A percentile compares a stretch with the other conserved stretches of the same genome.
These are phyloP conservation scores for Quercus glauca DNA, from an alignment of 306 rosid genomes.

Conservation along the genomic window DNA sequence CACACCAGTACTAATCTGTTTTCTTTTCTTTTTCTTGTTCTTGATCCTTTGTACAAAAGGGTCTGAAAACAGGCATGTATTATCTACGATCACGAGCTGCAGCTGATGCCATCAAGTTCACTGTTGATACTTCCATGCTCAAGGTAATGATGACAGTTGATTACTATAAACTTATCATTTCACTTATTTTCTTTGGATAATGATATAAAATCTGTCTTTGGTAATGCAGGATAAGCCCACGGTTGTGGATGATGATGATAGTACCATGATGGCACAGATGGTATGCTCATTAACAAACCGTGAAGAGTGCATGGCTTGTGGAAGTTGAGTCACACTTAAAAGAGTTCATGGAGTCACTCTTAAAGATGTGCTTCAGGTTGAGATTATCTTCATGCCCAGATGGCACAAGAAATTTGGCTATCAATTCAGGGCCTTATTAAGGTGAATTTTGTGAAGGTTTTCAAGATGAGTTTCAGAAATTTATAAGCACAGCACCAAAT, in stretches of 20 bases:
- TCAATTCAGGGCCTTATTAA: background rate
- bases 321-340: slow-evolving; percentile 43
- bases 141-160: slow-evolving; percentile 31
- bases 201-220: background rate
- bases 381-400: background rate
- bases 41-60: slow-evolving; percentile 36
- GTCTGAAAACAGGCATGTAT: slow-evolving; percentile 91
- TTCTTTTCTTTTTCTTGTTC: background rate
- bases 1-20: slow-evolving; percentile 7
- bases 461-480: background rate
- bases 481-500: background rate
- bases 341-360: background rate
- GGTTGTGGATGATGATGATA: slow-evolving; percentile 39
- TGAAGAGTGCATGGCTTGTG: slow-evolving; percentile 85
- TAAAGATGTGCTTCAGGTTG: background rate
- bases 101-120: slow-evolving; percentile 86
- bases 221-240: slow-evolving; percentile 46
- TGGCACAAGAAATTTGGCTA: background rate
- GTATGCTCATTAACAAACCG: slow-evolving; percentile 80
- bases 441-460: background rate
- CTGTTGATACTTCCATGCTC: slow-evolving; percentile 67
- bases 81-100: slow-evolving; percentile 83
- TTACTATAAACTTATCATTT: background rate
- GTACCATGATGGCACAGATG: slow-evolving; percentile 76
- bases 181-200: background rate